Evolutionary conservation across 176 grass and related monocot genomes (phyloP).

Genomic region (Sorghum bicolor): DNA sequence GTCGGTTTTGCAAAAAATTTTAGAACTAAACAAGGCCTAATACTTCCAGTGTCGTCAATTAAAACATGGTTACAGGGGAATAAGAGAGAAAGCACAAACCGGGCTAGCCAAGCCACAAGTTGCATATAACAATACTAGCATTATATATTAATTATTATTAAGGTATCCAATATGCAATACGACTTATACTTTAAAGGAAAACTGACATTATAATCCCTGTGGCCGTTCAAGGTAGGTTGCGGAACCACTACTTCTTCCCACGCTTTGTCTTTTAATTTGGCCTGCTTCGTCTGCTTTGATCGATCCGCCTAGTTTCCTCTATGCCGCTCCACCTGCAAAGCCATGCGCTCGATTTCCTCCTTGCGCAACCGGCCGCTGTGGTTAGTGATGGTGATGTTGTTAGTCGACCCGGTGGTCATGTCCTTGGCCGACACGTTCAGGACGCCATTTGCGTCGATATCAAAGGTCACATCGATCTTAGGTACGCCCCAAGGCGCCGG

Average conservation of each 20-base stretch:
- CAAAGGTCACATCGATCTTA: no score
- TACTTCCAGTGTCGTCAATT: no score
- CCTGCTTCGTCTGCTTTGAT: not conserved
- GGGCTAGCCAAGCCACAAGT: not conserved
- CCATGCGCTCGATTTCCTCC: not conserved
- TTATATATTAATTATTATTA: not conserved
- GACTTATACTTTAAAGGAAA: not conserved
- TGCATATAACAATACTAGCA: not conserved
- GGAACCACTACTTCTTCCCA: not conserved
- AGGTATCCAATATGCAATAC: not conserved
- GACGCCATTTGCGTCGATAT: no score
- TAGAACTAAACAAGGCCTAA: no score
- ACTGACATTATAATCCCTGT: not conserved
- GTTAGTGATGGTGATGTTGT: slow-evolving; percentile 44
- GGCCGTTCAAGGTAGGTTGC: not conserved
- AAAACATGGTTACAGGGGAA: not conserved
- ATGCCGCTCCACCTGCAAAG: not conserved
- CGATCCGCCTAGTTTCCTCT: not conserved
- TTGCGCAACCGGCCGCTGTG: slow-evolving; percentile 40
- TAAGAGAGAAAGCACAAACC: not conserved
- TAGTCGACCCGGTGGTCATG: not conserved
- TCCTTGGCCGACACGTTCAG: no score
- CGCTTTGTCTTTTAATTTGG: not conserved
- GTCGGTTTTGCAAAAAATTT: no score
- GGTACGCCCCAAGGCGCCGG: no score